Percentiles rank a stretch among this genome's conserved stretches.
Evolutionary conservation across 2,329 filamentous ascomycete species (phyloP).

Genomic region (Bisporella sp.): DNA sequence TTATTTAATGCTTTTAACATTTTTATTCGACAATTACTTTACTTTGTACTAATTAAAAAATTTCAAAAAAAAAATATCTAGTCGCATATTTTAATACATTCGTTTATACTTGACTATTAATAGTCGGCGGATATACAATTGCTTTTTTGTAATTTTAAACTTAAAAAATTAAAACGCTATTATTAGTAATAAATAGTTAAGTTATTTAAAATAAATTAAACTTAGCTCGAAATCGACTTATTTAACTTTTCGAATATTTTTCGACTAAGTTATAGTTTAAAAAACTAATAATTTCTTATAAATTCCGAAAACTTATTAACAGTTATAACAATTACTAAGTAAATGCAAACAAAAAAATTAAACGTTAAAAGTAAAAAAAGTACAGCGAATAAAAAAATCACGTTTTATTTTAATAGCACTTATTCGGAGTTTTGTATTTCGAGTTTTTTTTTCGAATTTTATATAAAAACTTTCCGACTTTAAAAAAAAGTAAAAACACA

Average conservation of each 20-base stretch:
- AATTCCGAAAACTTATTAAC: no score
- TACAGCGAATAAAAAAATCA: no score
- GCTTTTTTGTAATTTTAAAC: background rate
- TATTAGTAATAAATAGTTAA: background rate
- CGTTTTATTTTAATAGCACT: no score
- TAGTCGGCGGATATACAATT: background rate
- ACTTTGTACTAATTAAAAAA: background rate
- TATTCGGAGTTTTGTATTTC: background rate
- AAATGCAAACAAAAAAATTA: no score
- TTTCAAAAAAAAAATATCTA: background rate
- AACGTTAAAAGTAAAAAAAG: no score
- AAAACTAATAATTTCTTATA: no score
- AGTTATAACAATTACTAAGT: no score
- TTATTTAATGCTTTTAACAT: background rate
- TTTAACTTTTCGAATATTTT: background rate
- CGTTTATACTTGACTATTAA: background rate
- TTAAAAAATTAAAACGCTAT: background rate
- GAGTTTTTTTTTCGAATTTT: background rate
- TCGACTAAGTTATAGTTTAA: background rate
- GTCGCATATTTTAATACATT: background rate
- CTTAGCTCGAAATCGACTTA: background rate
- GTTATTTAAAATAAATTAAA: background rate
- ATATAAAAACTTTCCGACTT: background rate
- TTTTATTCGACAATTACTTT: background rate
- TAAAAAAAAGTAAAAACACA: background rate